Evolutionary conservation across 2,329 filamentous ascomycete genomes (phyloP).

Genomic region (Phialophora tarda): DNA sequence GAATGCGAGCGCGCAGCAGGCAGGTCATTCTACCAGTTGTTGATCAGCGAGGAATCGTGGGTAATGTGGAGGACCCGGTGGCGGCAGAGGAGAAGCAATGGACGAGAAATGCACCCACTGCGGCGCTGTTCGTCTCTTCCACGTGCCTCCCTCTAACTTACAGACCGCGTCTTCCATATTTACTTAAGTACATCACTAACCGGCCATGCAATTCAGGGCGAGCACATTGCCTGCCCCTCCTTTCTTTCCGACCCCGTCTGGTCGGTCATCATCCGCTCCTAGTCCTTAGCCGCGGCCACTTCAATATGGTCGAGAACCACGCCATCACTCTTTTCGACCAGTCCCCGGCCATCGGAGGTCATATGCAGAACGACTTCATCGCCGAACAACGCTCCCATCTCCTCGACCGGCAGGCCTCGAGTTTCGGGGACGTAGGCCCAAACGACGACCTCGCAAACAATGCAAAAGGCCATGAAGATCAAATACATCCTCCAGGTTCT

Average conservation of each 20-base stretch:
- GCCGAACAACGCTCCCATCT: constrained; percentile 47
- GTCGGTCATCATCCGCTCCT: background rate
- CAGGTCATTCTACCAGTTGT: background rate
- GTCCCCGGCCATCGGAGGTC: constrained; percentile 22
- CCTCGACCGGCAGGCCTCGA: constrained; percentile 44
- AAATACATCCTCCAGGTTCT: constrained; percentile 39
- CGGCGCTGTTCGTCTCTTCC: background rate
- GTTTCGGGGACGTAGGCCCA: constrained; percentile 41
- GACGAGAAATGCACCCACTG: background rate
- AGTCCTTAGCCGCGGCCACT: constrained; percentile 2
- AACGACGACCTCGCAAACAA: constrained; percentile 24
- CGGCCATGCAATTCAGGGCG: background rate
- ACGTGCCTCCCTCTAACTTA: background rate
- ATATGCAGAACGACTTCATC: constrained; percentile 30
- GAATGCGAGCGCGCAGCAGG: background rate
- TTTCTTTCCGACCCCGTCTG: background rate
- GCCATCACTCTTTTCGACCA: constrained; percentile 26
- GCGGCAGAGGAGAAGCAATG: background rate
- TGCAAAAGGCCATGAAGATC: constrained; percentile 33
- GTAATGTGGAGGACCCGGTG: background rate
- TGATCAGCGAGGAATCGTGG: background rate
- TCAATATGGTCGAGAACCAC: constrained; percentile 15
- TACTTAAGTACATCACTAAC: background rate
- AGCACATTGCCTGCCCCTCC: background rate
- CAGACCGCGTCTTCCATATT: background rate